Evolutionary conservation across 2,329 filamentous ascomycete species (phyloP).

Genomic region (Clonostachys byssicola): DNA sequence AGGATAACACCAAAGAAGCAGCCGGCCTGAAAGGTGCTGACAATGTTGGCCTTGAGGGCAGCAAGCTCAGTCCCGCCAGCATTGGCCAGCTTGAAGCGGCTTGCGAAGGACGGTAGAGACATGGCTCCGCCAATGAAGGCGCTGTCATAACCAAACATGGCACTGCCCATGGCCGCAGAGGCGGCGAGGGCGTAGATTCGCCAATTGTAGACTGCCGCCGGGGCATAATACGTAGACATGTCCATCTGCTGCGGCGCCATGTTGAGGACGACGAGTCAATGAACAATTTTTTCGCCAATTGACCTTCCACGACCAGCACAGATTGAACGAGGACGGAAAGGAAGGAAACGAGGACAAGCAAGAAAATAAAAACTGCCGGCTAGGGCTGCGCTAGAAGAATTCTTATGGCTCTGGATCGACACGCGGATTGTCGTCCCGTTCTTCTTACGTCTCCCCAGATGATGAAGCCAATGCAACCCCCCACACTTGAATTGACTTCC

Average conservation of each 20-base stretch:
- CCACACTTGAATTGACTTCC: too few species aligned
- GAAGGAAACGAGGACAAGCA: too few species aligned
- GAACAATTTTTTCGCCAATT: too few species aligned
- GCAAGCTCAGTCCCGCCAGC: conserved; percentile 4
- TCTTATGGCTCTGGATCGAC: too few species aligned
- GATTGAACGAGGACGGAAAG: too few species aligned
- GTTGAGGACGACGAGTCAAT: too few species aligned
- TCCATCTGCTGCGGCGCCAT: background rate
- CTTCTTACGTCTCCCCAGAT: too few species aligned
- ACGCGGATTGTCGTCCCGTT: too few species aligned
- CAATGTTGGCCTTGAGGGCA: conserved; percentile 19
- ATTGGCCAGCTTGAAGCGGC: conserved; percentile 8
- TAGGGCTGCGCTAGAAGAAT: too few species aligned
- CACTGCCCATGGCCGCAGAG: conserved; percentile 15
- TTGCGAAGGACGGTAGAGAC: conserved; percentile 11
- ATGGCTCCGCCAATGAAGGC: conserved; percentile 16
- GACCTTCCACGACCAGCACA: too few species aligned
- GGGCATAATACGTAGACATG: conserved; percentile 7
- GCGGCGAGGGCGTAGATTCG: conserved; percentile 15
- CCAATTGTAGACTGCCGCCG: conserved; percentile 17
- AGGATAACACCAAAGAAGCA: conserved; percentile 50
- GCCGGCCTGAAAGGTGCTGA: conserved; percentile 48
- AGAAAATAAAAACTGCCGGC: too few species aligned
- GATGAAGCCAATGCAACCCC: too few species aligned
- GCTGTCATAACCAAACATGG: conserved; percentile 17